Evolutionary conservation across 2,329 filamentous ascomycete genomes (phyloP), one percentile per base, ranked within the genome.

Genomic region (Apiospora phragmitis): DNA sequence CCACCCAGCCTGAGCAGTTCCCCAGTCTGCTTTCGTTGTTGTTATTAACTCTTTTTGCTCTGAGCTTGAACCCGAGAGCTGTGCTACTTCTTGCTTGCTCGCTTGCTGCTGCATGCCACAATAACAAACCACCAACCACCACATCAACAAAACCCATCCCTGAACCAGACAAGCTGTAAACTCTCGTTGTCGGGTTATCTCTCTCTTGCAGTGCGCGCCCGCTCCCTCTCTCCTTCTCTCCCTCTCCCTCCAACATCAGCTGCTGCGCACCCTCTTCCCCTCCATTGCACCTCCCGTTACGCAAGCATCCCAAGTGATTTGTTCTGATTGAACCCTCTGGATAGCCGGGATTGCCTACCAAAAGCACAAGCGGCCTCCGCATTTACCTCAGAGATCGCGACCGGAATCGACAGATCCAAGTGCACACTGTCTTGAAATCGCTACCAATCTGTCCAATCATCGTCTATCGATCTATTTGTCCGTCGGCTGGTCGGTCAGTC

Each of bases 401-500:
- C 55, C 55, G 55, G 32, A 62, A n/a, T n/a, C 55, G 55, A 62
- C 55, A 62, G 55, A 38, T 62, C 21, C 32, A 62, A 38, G 55
- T 62, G 55, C 55, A 62, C 55, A 38, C 55, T 62, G 55, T 24
- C 32, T 62, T 24, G 38, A 62, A 26, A 51, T 12, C 6, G 12
- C 49, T 55, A 55, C 49, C 49, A 55, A 55, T 38, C 55, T 62
- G 29, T 18, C 55, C 32, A 62, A 62, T 62, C 55, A 9, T 62
- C 55, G 55, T 62, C 32, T 62, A 38, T 62, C 55, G 55, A 38
- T 62, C 55, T 35, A 62, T 24, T 62, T 62, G 18, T 12, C 55
- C 55, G 55, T 62, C 55, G 55, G 32, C 55, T 62, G 55, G 55
- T 62, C 55, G 55, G 55, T 62, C 55, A 62, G 55, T 62, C 55